Evolutionary conservation across 2,329 filamentous ascomycete genomes (phyloP), one percentile per base, ranked within the genome.

Genomic region (Aspergillus tanneri): DNA sequence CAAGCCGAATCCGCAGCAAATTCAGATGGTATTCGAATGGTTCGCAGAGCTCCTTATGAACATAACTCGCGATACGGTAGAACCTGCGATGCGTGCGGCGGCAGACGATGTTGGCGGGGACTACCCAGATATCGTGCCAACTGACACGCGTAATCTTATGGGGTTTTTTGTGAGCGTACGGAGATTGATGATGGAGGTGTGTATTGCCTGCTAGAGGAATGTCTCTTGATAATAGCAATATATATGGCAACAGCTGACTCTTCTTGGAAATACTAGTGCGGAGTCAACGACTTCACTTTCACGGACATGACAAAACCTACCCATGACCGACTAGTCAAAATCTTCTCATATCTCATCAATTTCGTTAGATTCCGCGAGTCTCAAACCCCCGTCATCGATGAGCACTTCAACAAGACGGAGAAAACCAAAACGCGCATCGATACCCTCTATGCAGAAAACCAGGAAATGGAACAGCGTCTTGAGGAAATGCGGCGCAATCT

Each of bases 11-110:
- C 87, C 93, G 3, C 83, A 92, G 52, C 90, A 96, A 64, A 91
- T 97, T 45, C 93, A 99, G 72, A 90, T 93, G 77, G 90, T 99
- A 43, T 95, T 97, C 66, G 93, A 99, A 78, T 95, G 90, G 87
- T 93, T 99, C 60, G 91, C 90, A 50, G 91, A 96, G 66, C 78
- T 96, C 14, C 81, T 97, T 22, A 89, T 96, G 76, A 96, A 96
- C 73, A 86, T 88, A 46, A 96, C 91, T 27, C 87, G 90, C 60
- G 90, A 96, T 58, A 90, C 90, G 5, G 87, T 99, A 53, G 90
- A 96, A 66, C 93, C 93, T 8, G 90, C 91, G 6, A 96, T 99
- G 90, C 86, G 86, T 64, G 90, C 91, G 11, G 92, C 92, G 0
- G 87, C 89, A 14, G 88, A 96, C 58, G 88, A 96, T 59, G 74